Evolutionary conservation across 805 yeast genomes (phyloP).

Genomic region (Candida lessepsii): DNA sequence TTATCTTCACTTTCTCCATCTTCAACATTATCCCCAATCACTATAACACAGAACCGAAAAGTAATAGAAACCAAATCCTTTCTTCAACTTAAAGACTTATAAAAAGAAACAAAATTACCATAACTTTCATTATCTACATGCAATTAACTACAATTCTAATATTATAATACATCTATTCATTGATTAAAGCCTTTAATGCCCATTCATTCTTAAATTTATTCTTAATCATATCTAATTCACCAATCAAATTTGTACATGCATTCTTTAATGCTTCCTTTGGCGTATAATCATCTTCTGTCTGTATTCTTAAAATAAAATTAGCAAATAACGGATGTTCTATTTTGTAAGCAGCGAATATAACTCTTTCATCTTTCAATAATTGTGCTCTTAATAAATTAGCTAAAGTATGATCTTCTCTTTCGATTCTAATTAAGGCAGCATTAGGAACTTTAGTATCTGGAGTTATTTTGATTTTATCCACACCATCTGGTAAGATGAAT

Average conservation of each 20-base stretch:
- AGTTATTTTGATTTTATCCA: slow-evolving; percentile 80
- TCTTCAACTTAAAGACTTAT: too few species aligned
- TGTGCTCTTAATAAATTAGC: slow-evolving; percentile 89
- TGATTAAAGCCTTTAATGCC: slow-evolving; percentile 76
- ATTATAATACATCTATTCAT: slow-evolving; percentile 30
- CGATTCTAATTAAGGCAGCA: slow-evolving; percentile 88
- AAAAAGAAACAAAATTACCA: too few species aligned
- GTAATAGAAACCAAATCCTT: too few species aligned
- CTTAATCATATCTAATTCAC: slow-evolving; percentile 70
- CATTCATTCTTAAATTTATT: slow-evolving; percentile 87
- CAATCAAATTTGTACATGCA: slow-evolving; percentile 82
- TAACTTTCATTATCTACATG: slow-evolving; percentile 5
- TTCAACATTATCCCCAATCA: too few species aligned
- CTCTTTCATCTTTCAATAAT: slow-evolving; percentile 79
- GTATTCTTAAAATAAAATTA: slow-evolving; percentile 88
- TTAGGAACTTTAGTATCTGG: slow-evolving; percentile 96
- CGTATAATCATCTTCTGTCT: slow-evolving; percentile 91
- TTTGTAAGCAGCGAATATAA: slow-evolving; percentile 95
- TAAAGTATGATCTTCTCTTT: slow-evolving; percentile 95
- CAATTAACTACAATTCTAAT: background rate
- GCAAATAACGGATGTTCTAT: slow-evolving; percentile 98
- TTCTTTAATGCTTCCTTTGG: slow-evolving; percentile 88
- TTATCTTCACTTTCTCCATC: too few species aligned
- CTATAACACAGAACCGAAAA: too few species aligned
- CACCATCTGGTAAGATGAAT: slow-evolving; percentile 96